Evolutionary conservation across 495 filamentous ascomycete species (phyloP).

Genomic region (Neurospora sublineolata): DNA sequence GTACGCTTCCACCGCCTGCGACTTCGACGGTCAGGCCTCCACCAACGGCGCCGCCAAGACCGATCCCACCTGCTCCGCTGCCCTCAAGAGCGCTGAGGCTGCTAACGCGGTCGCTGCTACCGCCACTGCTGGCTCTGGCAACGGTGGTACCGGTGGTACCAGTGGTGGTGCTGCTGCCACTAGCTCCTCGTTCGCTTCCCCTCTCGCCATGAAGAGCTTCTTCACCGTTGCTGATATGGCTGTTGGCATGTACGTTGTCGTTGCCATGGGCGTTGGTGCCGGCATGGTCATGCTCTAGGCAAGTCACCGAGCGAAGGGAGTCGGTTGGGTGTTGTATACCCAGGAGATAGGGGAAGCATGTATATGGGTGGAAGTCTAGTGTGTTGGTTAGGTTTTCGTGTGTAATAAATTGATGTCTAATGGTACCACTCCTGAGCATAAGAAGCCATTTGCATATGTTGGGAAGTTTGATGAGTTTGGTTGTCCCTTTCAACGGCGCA

Average conservation of each 20-base stretch:
- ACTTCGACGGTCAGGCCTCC: conserved; percentile 46
- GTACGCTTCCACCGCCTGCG: conserved; percentile 49
- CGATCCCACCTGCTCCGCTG: conserved; percentile 9
- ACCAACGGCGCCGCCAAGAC: conserved; percentile 5
- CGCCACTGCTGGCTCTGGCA: conserved; percentile 32
- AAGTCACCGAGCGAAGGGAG: background rate
- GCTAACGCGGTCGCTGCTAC: conserved; percentile 34
- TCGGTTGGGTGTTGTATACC: background rate
- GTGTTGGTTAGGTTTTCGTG: background rate
- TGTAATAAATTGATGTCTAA: background rate
- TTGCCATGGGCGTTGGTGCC: conserved; percentile 55
- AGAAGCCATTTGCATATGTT: background rate
- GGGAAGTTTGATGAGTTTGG: background rate
- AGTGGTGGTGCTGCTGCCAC: conserved; percentile 21
- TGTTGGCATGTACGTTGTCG: conserved; percentile 55
- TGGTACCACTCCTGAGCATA: background rate
- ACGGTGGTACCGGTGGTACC: conserved; percentile 15
- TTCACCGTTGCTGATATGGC: conserved; percentile 54
- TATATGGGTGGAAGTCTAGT: background rate
- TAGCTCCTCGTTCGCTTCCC: conserved; percentile 22
- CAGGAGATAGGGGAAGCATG: background rate
- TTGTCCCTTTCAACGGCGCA: background rate
- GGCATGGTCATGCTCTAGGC: conserved; percentile 68
- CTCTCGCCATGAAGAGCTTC: conserved; percentile 35
- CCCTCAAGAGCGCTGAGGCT: conserved; percentile 18